phyloP scores from a whole-genome alignment of 2,329 filamentous ascomycete genomes.

The Phyllosticta capitalensis region DNA sequence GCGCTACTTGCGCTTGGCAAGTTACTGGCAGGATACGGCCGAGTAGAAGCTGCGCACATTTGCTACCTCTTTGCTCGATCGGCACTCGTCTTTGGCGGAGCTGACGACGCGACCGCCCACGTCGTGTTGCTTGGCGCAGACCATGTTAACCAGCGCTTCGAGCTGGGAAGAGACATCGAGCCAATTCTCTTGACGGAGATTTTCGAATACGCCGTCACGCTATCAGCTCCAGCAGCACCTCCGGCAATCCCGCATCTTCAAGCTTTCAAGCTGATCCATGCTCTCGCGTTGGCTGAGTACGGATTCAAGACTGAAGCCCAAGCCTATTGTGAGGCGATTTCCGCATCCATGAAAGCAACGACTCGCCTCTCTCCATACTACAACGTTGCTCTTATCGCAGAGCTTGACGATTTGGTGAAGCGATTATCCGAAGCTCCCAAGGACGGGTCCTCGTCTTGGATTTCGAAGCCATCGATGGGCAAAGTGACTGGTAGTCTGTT shows the following conservation, averaged over 20 bases:
- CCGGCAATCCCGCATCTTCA: constrained; percentile 70
- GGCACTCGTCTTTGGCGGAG: constrained; percentile 63
- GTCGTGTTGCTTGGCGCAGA: constrained; percentile 82
- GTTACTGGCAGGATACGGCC: constrained; percentile 73
- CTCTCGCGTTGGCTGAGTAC: constrained; percentile 71
- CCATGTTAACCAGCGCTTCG: constrained; percentile 59
- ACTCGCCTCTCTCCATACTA: constrained; percentile 84
- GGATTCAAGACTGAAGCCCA: constrained; percentile 76
- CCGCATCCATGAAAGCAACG: constrained; percentile 63
- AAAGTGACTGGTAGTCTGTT: constrained; percentile 87
- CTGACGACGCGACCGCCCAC: constrained; percentile 68
- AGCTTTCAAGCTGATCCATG: constrained; percentile 85
- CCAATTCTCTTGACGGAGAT: constrained; percentile 90
- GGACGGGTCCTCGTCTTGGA: constrained; percentile 76
- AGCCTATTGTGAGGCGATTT: constrained; percentile 83
- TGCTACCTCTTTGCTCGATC: constrained; percentile 82
- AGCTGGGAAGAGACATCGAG: constrained; percentile 72
- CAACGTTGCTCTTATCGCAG: constrained; percentile 60
- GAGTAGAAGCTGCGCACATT: constrained; percentile 84
- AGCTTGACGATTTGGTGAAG: constrained; percentile 73
- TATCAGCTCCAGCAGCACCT: constrained; percentile 46
- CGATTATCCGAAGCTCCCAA: constrained; percentile 79
- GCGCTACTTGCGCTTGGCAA: constrained; percentile 73
- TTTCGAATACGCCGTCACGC: constrained; percentile 79
- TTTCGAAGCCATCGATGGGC: constrained; percentile 90